Base-by-base conservation (phyloP, 1,139 yeast genomes). In the Suhomyces coccinellae region DNA sequence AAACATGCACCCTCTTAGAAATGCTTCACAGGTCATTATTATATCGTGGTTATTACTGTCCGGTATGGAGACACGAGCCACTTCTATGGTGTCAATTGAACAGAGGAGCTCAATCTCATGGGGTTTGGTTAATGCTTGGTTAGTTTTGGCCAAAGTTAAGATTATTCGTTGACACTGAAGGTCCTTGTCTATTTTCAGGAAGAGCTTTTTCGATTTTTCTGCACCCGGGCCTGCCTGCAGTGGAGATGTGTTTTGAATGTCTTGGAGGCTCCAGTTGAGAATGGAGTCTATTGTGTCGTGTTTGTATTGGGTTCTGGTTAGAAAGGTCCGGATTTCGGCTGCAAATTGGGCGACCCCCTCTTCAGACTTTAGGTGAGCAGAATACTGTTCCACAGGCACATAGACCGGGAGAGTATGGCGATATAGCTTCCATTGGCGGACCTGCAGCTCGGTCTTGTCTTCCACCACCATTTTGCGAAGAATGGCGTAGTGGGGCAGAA, bases 401-500 rank as follows among this genome's bases (percentile, higher is more conserved):
- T 59, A 67, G 0, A 58, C 59, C 0, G 77, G 75, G 11, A 72
- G 49, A 0, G 78, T 73, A 48, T 71, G 71, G 31, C 69, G 63
- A 47, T 63, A 63, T 2, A 71, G 57, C 16, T 52, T 49, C 77
- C 77, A 73, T 22, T 45, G 48, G 13, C 24, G 48, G 3, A 29
- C 35, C 1, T 41, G 16, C 7, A 42, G 48, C 3, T 38, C 42
- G 3, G 45, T 45, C 41, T 63, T 55, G 30, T 50, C 51, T 2
- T 39, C 34, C 11, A 41, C 34, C 6, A 36, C 41, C 12, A 46
- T 51, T 43, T 58, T 61, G 26, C 64, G 55, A 14, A 73, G 56
- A 3, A 73, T 72, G 11, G 67, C 66, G 52, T 73, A 73, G 52
- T 71, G 74, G 3, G 78, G 75, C 10, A 58, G 53, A 10, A 55